Conservation (phyloP, 257 asterid genomes). For the Jaltomata sinuosa region DNA sequence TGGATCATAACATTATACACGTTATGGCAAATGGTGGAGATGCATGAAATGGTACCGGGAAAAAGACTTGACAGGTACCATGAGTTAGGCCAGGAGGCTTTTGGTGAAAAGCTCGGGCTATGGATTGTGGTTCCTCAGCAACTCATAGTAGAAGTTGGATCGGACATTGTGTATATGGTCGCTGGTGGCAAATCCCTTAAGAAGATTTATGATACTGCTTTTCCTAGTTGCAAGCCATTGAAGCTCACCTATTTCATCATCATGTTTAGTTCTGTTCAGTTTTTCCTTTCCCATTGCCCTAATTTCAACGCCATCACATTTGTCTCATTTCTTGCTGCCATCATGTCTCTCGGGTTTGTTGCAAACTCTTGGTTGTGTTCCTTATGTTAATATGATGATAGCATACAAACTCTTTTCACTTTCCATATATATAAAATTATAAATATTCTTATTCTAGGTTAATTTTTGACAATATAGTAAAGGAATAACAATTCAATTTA, state of each 20-base stretch:
- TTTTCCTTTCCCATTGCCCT: conserved; percentile 44
- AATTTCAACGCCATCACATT: conserved; percentile 24
- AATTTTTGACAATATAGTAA: no score
- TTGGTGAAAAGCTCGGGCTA: conserved; percentile 40
- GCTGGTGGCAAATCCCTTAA: conserved; percentile 41
- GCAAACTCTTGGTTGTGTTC: no score
- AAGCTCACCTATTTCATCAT: conserved; percentile 22
- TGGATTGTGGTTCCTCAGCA: conserved; percentile 52
- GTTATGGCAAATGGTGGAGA: conserved; percentile 55
- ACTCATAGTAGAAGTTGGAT: conserved; percentile 35
- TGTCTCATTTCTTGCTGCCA: conserved; percentile 42
- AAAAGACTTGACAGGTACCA: conserved; percentile 46
- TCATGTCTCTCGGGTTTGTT: conserved; percentile 52
- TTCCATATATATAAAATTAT: no score
- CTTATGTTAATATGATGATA: no score
- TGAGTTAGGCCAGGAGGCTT: conserved; percentile 44
- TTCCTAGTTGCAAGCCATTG: conserved; percentile 12
- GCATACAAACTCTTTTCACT: no score
- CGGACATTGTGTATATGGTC: conserved; percentile 47
- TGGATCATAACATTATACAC: conserved; percentile 52
- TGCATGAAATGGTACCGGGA: conserved; percentile 46
- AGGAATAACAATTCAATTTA: no score
- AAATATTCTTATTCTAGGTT: no score
- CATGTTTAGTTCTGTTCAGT: conserved; percentile 39
- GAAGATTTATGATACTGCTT: conserved; percentile 21